Evolutionary conservation across 805 yeast species (phyloP), one percentile per base, ranked within the genome.

Genomic region (Myxozyma mucilagina): DNA sequence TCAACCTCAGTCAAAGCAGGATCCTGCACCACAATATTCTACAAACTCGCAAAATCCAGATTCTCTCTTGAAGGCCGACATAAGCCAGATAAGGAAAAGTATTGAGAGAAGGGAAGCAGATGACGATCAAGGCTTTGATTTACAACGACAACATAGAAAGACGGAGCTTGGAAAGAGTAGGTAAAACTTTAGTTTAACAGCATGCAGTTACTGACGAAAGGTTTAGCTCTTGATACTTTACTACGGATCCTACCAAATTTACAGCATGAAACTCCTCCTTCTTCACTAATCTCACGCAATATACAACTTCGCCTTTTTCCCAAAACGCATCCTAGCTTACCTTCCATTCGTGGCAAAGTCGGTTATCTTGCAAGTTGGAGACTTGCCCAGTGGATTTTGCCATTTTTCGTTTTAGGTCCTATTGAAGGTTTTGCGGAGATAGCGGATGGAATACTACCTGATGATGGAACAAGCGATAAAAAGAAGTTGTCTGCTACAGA

Each of bases 221-320:
- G 3, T 16, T n/a, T 47, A 61, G 65, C 66, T 4, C 59, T 62
- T 13, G 66, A 62, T 20, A 59, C 52, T 29, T 36, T 62, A 32
- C 31, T 48, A 32, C 47, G 53, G 8, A 29, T 63, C 6, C 57
- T 63, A 3, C 67, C 67, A 47, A 57, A 61, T 18, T 57, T 63
- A 1, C 67, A 59, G 42, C 61, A 56, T 24, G 60, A 53, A 36
- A 14, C 38, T 2, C 62, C 61, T 10, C 67, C 67, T 13, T 16
- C 59, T 9, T 57, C 60, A 1, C 47, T 61, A 1, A 54, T 63
- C 34, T 63, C 67, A 1, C 58, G 66, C 32, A 53, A 57, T 20
- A 57, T 63, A 32, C 67, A 61, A 29, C 67, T 63, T 4, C 61
- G 65, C 10, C 57, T 63, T 11, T 57, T 63, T 35, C 67, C 67